These are phyloP conservation scores for Diaporthe ampelina DNA, from an alignment of 2,329 filamentous ascomycete genomes.

Conservation along the genomic window DNA sequence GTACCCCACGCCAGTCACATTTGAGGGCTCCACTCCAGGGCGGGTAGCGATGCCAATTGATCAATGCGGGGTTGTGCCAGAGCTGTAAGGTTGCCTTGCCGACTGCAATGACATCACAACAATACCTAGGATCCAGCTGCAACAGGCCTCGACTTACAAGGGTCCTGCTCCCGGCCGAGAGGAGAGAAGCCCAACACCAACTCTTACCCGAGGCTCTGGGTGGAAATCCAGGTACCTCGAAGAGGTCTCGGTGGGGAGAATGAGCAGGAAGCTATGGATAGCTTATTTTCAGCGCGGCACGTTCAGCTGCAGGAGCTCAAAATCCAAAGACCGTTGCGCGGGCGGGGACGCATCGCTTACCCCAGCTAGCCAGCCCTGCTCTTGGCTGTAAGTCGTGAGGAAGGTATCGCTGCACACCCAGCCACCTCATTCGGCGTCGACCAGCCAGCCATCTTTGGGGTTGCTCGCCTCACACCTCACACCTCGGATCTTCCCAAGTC, in stretches of 20 bases:
- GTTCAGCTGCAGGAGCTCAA: not conserved
- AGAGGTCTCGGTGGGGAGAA: not conserved
- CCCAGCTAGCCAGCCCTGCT: constrained; percentile 15
- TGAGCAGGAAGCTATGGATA: not conserved
- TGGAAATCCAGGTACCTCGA: not conserved
- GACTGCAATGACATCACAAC: constrained; percentile 43
- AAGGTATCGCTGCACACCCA: constrained; percentile 32
- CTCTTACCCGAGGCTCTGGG: not conserved
- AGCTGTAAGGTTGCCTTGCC: constrained; percentile 40
- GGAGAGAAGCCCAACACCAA: constrained; percentile 23
- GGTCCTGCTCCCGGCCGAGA: constrained; percentile 28
- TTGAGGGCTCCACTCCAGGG: not conserved
- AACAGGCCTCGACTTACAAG: constrained; percentile 17
- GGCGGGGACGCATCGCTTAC: not conserved
- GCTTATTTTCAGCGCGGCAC: not conserved
- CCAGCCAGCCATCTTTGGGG: constrained; percentile 34
- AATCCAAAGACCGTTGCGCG: not conserved
- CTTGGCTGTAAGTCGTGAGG: constrained; percentile 30
- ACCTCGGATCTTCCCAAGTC: not conserved
- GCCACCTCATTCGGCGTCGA: constrained; percentile 40
- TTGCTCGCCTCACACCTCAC: constrained; percentile 8
- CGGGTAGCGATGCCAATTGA: constrained; percentile 13
- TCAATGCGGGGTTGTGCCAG: constrained; percentile 31
- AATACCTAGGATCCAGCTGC: constrained; percentile 26
- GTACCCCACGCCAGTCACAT: constrained; percentile 23